Evolutionary conservation across 2,329 filamentous ascomycete species (phyloP).

Genomic region (Alternaria metachromatica): DNA sequence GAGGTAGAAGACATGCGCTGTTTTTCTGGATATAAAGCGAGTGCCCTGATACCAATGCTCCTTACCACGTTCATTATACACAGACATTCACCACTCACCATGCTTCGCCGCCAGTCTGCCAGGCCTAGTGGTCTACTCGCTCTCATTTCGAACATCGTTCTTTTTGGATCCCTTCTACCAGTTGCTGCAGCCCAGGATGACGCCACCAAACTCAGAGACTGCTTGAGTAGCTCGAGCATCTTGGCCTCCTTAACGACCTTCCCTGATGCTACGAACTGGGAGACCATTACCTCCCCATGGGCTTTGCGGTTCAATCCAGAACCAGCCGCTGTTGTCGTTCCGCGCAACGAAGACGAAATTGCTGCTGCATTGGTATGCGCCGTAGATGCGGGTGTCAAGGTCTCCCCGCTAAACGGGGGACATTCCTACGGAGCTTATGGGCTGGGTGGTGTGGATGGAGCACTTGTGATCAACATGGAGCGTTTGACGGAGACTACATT

Average conservation of each 20-base stretch:
- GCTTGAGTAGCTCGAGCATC: conserved; percentile 8
- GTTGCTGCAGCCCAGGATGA: conserved; percentile 10
- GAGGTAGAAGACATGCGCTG: not conserved
- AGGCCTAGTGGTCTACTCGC: not conserved
- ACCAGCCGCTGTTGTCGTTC: conserved; percentile 18
- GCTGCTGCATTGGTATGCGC: conserved; percentile 20
- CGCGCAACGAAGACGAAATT: conserved; percentile 9
- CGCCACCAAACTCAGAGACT: conserved; percentile 9
- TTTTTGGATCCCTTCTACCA: conserved; percentile 1
- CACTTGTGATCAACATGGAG: conserved; percentile 21
- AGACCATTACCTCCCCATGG: conserved; percentile 14
- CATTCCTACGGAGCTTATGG: conserved; percentile 25
- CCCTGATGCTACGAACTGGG: conserved; percentile 12
- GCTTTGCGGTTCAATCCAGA: conserved; percentile 22
- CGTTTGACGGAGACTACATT: conserved; percentile 17
- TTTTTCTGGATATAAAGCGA: not conserved
- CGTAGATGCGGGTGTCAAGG: conserved; percentile 17
- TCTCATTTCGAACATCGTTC: conserved; percentile 3
- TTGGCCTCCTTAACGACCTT: not conserved
- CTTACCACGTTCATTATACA: not conserved
- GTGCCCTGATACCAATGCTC: not conserved
- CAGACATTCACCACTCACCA: not conserved
- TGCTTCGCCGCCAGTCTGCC: not conserved
- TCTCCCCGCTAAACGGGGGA: conserved; percentile 18
- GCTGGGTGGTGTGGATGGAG: conserved; percentile 17